These are phyloP conservation scores for Usnea hakonensis DNA, from an alignment of 495 filamentous ascomycete genomes.

Conservation along the genomic window DNA sequence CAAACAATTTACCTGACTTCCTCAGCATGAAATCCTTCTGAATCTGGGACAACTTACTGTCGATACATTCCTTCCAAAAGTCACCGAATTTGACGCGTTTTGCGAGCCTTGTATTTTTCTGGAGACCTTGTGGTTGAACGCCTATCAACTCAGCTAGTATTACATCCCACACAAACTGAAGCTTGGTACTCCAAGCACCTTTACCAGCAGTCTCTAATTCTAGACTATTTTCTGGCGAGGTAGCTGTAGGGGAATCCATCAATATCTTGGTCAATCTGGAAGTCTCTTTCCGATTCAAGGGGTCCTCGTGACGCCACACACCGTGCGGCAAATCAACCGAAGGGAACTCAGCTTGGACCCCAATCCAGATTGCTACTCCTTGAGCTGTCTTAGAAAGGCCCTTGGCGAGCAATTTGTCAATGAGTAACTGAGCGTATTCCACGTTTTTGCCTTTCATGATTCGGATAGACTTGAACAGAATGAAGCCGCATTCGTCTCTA, in stretches of 20 bases:
- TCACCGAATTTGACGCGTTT: conserved; percentile 51
- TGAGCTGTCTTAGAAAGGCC: conserved; percentile 71
- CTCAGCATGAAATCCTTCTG: conserved; percentile 7
- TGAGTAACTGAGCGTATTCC: conserved; percentile 49
- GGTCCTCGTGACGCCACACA: conserved; percentile 67
- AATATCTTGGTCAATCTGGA: conserved; percentile 61
- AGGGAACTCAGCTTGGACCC: conserved; percentile 54
- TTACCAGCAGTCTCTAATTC: conserved; percentile 39
- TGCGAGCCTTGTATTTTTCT: conserved; percentile 26
- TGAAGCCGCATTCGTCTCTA: conserved; percentile 74
- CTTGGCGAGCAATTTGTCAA: conserved; percentile 53
- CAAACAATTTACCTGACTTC: conserved; percentile 66
- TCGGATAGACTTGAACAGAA: conserved; percentile 46
- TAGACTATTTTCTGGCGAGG: conserved; percentile 38
- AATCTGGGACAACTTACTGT: conserved; percentile 51
- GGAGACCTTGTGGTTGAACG: conserved; percentile 21
- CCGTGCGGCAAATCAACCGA: conserved; percentile 54
- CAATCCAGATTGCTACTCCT: conserved; percentile 83
- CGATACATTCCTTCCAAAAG: conserved; percentile 86
- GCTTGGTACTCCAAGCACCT: conserved; percentile 66
- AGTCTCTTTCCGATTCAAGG: conserved; percentile 57
- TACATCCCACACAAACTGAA: conserved; percentile 83
- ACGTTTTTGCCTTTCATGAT: conserved; percentile 35
- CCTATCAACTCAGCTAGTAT: conserved; percentile 47
- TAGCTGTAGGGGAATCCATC: conserved; percentile 60